phyloP scores from a whole-genome alignment of 768 basidiomycete species.

The Lactarius tabidus region DNA sequence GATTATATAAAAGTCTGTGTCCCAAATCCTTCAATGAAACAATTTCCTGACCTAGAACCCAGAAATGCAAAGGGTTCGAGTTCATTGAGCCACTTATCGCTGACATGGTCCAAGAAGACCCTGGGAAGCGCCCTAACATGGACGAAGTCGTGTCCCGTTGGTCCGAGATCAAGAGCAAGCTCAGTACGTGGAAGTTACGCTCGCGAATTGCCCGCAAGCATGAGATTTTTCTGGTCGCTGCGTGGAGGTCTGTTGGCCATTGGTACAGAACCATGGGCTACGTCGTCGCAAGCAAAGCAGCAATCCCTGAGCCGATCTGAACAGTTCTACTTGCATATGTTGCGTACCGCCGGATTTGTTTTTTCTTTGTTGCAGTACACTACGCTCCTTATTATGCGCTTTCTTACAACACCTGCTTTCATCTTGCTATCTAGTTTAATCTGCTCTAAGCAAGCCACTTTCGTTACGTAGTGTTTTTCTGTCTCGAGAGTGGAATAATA shows the following conservation, averaged over 20 bases:
- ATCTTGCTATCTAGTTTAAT: background rate
- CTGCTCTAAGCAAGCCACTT: background rate
- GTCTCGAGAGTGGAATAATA: background rate
- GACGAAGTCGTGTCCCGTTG: constrained; percentile 3
- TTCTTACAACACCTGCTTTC: background rate
- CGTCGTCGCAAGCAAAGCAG: background rate
- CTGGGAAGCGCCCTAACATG: constrained; percentile 33
- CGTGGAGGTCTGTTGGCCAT: constrained; percentile 3
- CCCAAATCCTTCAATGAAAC: too few species aligned
- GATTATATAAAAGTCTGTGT: constrained; percentile 15
- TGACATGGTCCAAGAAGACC: constrained; percentile 38
- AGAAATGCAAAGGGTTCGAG: constrained; percentile 8
- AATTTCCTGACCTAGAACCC: background rate
- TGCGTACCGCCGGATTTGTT: background rate
- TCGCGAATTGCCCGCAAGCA: constrained; percentile 4
- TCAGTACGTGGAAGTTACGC: constrained; percentile 13
- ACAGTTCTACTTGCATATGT: background rate
- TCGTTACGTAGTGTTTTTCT: background rate
- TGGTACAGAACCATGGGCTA: constrained; percentile 9
- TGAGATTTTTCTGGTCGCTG: background rate
- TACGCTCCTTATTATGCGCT: background rate
- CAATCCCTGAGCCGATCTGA: constrained; percentile 10
- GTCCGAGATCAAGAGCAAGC: background rate
- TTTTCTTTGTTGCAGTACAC: background rate
- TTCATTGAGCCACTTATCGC: constrained; percentile 20